A percentile compares a stretch with the other conserved stretches of the same genome.
phyloP scores from a whole-genome alignment of 352 stramenopile genomes.

The Globisporangium takayamanum region DNA sequence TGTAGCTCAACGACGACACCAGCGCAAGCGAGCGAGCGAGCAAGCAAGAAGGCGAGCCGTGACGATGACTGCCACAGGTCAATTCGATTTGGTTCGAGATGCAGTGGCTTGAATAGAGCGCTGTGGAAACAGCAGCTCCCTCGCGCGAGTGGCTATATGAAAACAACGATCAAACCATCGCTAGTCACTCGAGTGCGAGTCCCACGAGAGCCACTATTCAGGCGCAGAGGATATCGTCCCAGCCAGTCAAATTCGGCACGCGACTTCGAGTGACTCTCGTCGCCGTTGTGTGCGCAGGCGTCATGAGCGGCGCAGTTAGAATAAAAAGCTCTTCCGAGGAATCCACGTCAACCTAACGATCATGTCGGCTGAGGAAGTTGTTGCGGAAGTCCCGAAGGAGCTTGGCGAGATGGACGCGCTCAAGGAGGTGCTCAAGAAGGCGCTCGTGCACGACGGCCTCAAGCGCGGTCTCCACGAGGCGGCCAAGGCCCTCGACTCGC shows the following conservation, averaged over 20 bases:
- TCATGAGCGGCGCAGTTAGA: slow-evolving; percentile 14
- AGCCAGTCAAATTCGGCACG: slow-evolving; percentile 40
- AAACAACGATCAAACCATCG: not conserved
- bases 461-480: slow-evolving; percentile 98
- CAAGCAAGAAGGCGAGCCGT: no score
- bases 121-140: not conserved
- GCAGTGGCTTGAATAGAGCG: not conserved
- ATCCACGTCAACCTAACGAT: slow-evolving; percentile 36
- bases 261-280: not conserved
- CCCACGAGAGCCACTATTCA: not conserved
- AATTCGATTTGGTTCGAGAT: no score
- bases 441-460: slow-evolving; percentile 98
- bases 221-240: not conserved
- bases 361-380: slow-evolving; percentile 92
- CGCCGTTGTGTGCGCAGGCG: slow-evolving; percentile 3
- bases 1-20: not conserved
- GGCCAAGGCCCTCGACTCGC: slow-evolving; percentile 98
- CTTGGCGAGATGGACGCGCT: slow-evolving; percentile 96
- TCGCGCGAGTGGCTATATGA: not conserved
- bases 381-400: slow-evolving; percentile 89
- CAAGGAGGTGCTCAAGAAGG: slow-evolving; percentile 99
- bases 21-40: no score
- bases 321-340: slow-evolving; percentile 54
- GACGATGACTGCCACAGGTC: no score
- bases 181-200: not conserved